Base-by-base conservation (phyloP, 1,284 basidiomycete species). In the Polyporus tsugae region DNA sequence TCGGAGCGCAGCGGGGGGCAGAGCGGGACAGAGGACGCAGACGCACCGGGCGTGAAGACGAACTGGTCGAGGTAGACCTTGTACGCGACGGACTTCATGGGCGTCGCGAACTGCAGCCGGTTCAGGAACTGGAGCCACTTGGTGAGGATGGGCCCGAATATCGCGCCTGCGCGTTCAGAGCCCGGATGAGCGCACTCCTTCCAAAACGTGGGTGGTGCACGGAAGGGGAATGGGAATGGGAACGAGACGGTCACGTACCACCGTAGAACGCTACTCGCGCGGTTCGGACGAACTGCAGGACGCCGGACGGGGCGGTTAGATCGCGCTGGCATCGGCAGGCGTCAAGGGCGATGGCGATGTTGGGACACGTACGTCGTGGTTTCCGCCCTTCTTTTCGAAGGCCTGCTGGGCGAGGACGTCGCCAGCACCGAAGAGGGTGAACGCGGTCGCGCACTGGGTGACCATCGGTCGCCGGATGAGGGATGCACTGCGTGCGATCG, bases 391-490 rank as follows among this genome's bases (percentile, higher is more conserved):
- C 70, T 82, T 82, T 76, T 96, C 95, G 36, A 96, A 87, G 0
- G 83, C 89, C 77, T 96, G 92, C 79, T 96, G 95, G 0, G 95
- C 94, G 44, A 96, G 85, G 0, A 94, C 75, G 76, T 96, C 95
- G n/a, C 94, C 95, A 10, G 88, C 81, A 57, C 91, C 89, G 74
- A 94, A 95, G 19, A 95, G 81, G 55, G 90, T 76, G 1, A 86
- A 89, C 0, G 91, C 90, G 0, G 92, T 92, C 0, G 80, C 79
- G 69, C 88, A 91, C 74, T 92, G 91, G 4, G 88, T 81, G 19
- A 87, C 62, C 82, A 92, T 82, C 0, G 92, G 92, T n/a, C 87
- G 83, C 25, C 88, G 86, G 62, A 91, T 79, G 42, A 93, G 83
- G 17, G 86, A 80, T 0, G 88, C 80, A 76, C 92, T 93, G 77